These are phyloP conservation scores for Phyllosticta capitalensis DNA, from an alignment of 2,329 filamentous ascomycete species.

Conservation along the genomic window DNA sequence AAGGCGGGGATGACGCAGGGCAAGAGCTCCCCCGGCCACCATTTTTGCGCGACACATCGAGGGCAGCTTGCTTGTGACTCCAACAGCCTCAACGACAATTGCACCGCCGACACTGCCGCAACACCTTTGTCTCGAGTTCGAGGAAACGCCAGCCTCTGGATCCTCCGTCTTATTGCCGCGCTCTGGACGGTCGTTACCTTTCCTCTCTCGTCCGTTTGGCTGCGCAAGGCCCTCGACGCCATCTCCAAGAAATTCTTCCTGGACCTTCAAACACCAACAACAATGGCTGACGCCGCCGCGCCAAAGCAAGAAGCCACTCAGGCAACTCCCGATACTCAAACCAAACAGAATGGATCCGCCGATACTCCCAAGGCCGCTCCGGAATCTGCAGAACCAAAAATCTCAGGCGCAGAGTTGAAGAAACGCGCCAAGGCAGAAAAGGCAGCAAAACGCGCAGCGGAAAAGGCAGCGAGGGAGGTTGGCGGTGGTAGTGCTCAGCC, in stretches of 20 bases:
- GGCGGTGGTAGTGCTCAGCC: slow-evolving; percentile 19
- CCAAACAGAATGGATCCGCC: background rate
- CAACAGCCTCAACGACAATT: background rate
- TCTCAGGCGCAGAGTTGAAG: slow-evolving; percentile 72
- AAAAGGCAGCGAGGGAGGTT: slow-evolving; percentile 43
- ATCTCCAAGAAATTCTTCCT: background rate
- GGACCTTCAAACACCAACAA: background rate
- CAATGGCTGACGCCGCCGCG: background rate
- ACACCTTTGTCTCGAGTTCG: background rate
- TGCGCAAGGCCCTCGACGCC: background rate
- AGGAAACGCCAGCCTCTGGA: background rate
- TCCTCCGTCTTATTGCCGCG: background rate
- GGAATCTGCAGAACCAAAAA: slow-evolving; percentile 37
- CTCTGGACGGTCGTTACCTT: background rate
- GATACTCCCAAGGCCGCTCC: background rate
- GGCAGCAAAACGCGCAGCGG: slow-evolving; percentile 67
- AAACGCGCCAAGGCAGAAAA: slow-evolving; percentile 88
- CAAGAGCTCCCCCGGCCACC: background rate
- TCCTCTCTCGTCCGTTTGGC: background rate
- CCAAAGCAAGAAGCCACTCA: background rate
- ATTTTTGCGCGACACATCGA: background rate
- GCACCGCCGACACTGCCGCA: background rate
- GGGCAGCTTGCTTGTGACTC: background rate
- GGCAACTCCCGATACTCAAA: background rate
- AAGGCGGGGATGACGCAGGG: background rate